Conservation (phyloP, 225 moss, liverwort and hornwort genomes). For the Ulota crispa region DNA sequence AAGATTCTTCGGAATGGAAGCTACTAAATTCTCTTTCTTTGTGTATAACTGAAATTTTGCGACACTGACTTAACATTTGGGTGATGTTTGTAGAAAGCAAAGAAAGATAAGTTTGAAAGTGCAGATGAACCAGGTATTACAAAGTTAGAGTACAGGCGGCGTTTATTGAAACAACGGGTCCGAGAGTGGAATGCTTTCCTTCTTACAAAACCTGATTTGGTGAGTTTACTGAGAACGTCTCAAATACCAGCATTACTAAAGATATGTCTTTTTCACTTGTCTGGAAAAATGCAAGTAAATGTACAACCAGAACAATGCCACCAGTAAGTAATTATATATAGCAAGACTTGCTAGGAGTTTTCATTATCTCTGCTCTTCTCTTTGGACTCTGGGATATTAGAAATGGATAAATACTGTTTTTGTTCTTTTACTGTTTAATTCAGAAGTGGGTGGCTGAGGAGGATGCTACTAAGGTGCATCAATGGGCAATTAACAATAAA, state of each 20-base stretch:
- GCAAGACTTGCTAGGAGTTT: neutral
- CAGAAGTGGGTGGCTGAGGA: slow-evolving; percentile 86
- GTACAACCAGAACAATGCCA: neutral
- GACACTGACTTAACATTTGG: neutral
- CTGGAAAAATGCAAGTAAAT: neutral
- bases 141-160: slow-evolving; percentile 76
- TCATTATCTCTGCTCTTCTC: neutral
- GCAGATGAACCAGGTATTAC: slow-evolving; percentile 63
- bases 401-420: neutral
- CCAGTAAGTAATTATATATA: neutral
- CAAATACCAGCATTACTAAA: neutral
- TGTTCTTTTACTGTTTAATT: neutral
- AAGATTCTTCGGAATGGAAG: neutral
- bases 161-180: slow-evolving; percentile 76
- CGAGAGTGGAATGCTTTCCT: slow-evolving; percentile 79
- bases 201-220: slow-evolving; percentile 79
- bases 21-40: neutral
- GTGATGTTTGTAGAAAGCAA: slow-evolving; percentile 24
- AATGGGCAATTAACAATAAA: slow-evolving; percentile 71
- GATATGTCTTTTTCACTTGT: neutral
- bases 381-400: neutral
- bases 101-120: slow-evolving; percentile 47
- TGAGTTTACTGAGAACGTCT: slow-evolving; percentile 26
- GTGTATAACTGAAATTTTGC: neutral
- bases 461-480: slow-evolving; percentile 59